A percentile compares a stretch with the other conserved stretches of the same genome.
Evolutionary conservation across 495 filamentous ascomycete species (phyloP).

Genomic region (Chlorociboria aeruginascens): DNA sequence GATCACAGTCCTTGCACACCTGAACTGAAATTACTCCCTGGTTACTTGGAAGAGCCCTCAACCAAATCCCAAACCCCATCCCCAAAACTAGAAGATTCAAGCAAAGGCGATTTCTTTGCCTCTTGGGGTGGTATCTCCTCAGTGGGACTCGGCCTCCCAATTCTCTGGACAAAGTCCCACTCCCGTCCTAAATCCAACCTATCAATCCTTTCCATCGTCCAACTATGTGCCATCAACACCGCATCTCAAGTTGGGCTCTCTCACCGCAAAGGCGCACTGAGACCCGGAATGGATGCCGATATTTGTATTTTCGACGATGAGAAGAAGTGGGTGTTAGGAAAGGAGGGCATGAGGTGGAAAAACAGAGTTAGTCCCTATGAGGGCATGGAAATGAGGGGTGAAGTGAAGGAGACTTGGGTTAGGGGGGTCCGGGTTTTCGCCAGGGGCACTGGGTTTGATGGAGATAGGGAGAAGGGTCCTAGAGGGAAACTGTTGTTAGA

Average conservation of each 20-base stretch:
- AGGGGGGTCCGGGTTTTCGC: slow-evolving; percentile 66
- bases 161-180: slow-evolving; percentile 71
- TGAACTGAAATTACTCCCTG: slow-evolving; percentile 77
- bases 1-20: slow-evolving; percentile 97
- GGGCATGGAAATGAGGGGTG: slow-evolving; percentile 63
- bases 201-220: slow-evolving; percentile 60
- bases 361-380: slow-evolving; percentile 95
- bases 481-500: slow-evolving; percentile 45
- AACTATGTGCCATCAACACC: slow-evolving; percentile 78
- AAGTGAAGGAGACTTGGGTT: slow-evolving; percentile 85
- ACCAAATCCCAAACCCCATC: too few species aligned
- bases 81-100: slow-evolving; percentile 16
- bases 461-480: slow-evolving; percentile 46
- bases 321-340: slow-evolving; percentile 57
- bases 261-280: slow-evolving; percentile 69
- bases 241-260: slow-evolving; percentile 84
- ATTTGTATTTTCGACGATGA: slow-evolving; percentile 85
- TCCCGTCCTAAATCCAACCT: slow-evolving; percentile 34
- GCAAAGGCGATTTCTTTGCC: slow-evolving; percentile 76
- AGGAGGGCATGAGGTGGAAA: slow-evolving; percentile 72
- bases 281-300: slow-evolving; percentile 82
- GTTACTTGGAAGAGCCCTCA: slow-evolving; percentile 33
- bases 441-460: slow-evolving; percentile 30
- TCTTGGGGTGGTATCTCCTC: slow-evolving; percentile 95
- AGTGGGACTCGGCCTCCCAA: slow-evolving; percentile 82